Conservation (phyloP, 1,284 basidiomycete species). For the Entoloma clypeatum region DNA sequence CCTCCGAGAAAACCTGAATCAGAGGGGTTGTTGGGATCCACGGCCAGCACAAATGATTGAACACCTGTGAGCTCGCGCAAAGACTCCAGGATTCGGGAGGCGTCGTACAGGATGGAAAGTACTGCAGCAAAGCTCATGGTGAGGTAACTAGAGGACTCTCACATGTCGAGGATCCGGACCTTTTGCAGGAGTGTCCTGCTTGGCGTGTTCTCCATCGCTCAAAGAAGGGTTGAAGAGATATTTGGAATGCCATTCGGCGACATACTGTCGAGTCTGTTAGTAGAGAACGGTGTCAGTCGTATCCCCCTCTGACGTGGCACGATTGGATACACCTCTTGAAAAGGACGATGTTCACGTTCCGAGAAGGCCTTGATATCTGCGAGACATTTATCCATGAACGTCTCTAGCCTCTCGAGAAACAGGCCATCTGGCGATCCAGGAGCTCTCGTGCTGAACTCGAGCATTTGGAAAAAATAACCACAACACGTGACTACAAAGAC, state of each 20-base stretch:
- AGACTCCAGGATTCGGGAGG: constrained; percentile 50
- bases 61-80: constrained; percentile 44
- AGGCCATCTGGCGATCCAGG: constrained; percentile 39
- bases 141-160: constrained; percentile 11
- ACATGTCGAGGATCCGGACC: constrained; percentile 18
- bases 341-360: constrained; percentile 50
- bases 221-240: constrained; percentile 44
- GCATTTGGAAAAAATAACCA: too few relatives aligned
- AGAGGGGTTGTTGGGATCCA: constrained; percentile 44
- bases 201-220: constrained; percentile 1
- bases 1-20: constrained; percentile 62
- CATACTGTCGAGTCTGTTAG: constrained; percentile 48
- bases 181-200: constrained; percentile 16
- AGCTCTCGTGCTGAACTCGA: constrained; percentile 25
- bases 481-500: constrained; percentile 26
- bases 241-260: constrained; percentile 56
- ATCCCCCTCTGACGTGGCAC: constrained; percentile 9
- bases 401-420: constrained; percentile 57
- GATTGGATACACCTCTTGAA: constrained; percentile 49
- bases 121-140: constrained; percentile 31
- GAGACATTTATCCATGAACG: constrained; percentile 54
- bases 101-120: constrained; percentile 39
- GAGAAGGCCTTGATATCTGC: constrained; percentile 57
- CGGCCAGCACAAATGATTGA: constrained; percentile 58
- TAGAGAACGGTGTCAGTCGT: constrained; percentile 16